Base-by-base conservation (phyloP, 2,329 filamentous ascomycete species). In the Paraphaeosphaeria sporulosa region DNA sequence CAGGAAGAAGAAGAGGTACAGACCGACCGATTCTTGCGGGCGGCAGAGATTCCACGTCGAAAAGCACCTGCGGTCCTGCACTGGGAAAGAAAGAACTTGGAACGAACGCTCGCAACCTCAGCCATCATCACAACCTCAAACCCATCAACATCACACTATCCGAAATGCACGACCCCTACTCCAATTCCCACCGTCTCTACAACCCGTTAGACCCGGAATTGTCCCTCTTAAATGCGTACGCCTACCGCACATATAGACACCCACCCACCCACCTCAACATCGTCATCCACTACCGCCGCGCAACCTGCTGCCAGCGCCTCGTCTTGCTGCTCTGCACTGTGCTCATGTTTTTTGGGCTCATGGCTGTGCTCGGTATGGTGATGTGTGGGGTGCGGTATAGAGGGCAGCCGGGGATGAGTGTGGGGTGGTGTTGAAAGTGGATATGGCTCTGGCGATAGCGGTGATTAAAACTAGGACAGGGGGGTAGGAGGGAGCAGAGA, bases 371-470 rank as follows among this genome's bases (percentile, higher is more conserved):
- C 30, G 48, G 48, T 27, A 50, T 38, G 48, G n/a, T 36, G 3
- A 50, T 50, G 48, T 50, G 48, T 36, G 27, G 15, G 17, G 30
- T 50, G 9, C 36, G 19, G 30, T 50, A 23, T 21, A 32, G 48
- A 1, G n/a, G 32, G 19, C 48, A 50, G 30, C 48, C 48, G 4
- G 32, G 19, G 10, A 50, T 50, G 48, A 50, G 48, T 15, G 30
- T 50, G 9, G 48, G 30, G 30, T 4, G 48, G 27, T 50, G 48
- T 50, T 50, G 48, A 32, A 30, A 38, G 32, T 50, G 48, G 48
- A 50, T 50, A 19, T 38, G 32, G 17, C 13, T 50, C 4, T 50
- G 48, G 48, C 30, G 48, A 7, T 50, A 36, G 32, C 7, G 27
- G 6, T 21, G 30, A 17, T 4, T 15, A 2, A 27, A 27, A 10